Conservation (phyloP, 192 early-diverging fungal genomes). For the Coemansia sp. region DNA sequence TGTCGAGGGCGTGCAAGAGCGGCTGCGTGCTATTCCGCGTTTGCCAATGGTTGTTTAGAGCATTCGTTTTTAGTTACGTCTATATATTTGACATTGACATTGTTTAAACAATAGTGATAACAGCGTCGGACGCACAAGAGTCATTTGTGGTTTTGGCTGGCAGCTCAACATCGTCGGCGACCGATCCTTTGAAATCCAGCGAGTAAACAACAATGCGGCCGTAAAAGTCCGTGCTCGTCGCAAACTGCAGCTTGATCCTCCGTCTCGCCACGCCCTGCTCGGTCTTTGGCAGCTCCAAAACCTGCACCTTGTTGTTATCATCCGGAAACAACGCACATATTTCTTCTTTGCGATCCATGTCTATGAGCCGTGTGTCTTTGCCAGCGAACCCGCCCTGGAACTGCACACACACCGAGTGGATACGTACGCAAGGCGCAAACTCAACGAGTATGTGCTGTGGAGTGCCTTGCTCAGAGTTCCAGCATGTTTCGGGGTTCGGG, state of each 20-base stretch:
- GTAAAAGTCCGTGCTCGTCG: conserved; percentile 80
- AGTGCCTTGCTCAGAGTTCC: conserved; percentile 87
- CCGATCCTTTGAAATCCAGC: conserved; percentile 60
- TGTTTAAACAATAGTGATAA: conserved; percentile 1
- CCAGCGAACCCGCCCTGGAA: conserved; percentile 92
- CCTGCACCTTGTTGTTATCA: conserved; percentile 70
- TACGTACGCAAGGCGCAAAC: conserved; percentile 55
- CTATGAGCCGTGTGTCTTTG: conserved; percentile 62
- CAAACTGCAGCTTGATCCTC: conserved; percentile 60
- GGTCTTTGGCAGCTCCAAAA: conserved; percentile 33
- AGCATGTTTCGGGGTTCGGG: conserved; percentile 81
- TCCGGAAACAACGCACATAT: conserved; percentile 66
- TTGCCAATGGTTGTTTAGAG: not conserved
- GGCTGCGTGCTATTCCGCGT: conserved; percentile 21
- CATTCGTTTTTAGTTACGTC: not conserved
- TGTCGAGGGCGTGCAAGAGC: conserved; percentile 36
- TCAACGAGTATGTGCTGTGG: conserved; percentile 77
- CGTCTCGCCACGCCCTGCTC: conserved; percentile 21
- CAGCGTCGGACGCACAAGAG: not conserved
- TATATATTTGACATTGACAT: not conserved
- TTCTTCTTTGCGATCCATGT: conserved; percentile 27
- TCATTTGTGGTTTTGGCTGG: not conserved
- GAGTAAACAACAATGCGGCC: conserved; percentile 79
- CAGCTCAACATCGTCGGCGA: not conserved
- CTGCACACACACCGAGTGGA: conserved; percentile 57